Percentiles rank a stretch among this genome's conserved stretches.
Conservation (phyloP, 768 basidiomycete species). For the Astraeus odoratus region DNA sequence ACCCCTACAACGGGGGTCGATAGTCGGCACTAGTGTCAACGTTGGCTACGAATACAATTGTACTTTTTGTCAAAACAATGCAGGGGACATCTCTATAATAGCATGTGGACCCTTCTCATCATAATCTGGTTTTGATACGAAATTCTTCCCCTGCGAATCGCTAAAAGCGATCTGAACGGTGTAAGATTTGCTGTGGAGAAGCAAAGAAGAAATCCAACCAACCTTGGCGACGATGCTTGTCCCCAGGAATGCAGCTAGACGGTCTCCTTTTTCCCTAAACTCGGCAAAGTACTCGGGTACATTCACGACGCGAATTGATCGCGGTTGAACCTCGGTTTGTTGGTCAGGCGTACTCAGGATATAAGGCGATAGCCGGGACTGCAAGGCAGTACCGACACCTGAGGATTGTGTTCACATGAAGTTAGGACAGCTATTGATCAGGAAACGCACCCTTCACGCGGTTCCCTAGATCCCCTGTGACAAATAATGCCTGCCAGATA, state of each 20-base stretch:
- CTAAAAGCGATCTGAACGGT: slow-evolving; percentile 60
- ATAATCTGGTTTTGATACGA: slow-evolving; percentile 77
- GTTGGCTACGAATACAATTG: not conserved
- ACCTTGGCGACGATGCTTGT: slow-evolving; percentile 85
- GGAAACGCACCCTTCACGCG: slow-evolving; percentile 57
- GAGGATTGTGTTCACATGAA: slow-evolving; percentile 3
- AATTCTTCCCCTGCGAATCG: slow-evolving; percentile 59
- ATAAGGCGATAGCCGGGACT: slow-evolving; percentile 62
- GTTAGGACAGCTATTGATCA: not conserved
- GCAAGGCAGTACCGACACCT: slow-evolving; percentile 65
- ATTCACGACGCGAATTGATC: slow-evolving; percentile 49
- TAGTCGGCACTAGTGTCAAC: not conserved
- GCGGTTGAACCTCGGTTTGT: slow-evolving; percentile 67
- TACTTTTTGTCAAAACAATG: slow-evolving; percentile 42
- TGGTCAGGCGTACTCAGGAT: slow-evolving; percentile 55
- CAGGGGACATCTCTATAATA: slow-evolving; percentile 72
- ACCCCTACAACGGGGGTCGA: slow-evolving; percentile 1
- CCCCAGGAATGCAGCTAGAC: slow-evolving; percentile 74
- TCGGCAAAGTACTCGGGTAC: slow-evolving; percentile 91
- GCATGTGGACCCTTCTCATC: slow-evolving; percentile 63
- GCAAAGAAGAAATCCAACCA: slow-evolving; percentile 4
- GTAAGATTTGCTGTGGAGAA: slow-evolving; percentile 3
- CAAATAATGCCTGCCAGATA: slow-evolving; percentile 73
- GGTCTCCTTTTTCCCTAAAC: slow-evolving; percentile 80
- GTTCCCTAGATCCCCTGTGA: slow-evolving; percentile 71